phyloP scores from a whole-genome alignment of 2,329 filamentous ascomycete genomes.

The Diplodia corticola region DNA sequence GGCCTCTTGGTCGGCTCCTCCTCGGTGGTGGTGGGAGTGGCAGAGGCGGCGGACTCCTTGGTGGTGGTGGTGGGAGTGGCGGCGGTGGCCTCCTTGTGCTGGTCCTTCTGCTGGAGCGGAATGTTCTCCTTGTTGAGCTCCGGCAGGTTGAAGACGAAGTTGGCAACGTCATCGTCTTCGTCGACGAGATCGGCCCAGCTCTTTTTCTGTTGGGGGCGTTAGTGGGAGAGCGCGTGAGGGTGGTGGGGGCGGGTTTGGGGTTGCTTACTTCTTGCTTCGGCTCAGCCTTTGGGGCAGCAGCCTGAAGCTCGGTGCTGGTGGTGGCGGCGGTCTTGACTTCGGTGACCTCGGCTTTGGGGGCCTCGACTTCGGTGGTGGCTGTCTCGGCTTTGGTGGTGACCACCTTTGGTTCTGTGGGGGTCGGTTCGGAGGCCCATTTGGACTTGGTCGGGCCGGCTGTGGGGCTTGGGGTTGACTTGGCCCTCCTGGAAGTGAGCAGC shows the following conservation, averaged over 20 bases:
- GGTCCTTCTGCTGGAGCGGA: background rate
- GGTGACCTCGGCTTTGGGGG: background rate
- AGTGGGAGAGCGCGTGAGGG: no score
- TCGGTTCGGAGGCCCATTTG: background rate
- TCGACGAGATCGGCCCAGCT: constrained; percentile 6
- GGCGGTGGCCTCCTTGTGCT: background rate
- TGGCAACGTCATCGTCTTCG: background rate
- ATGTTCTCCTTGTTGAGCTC: background rate
- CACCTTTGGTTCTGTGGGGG: no score
- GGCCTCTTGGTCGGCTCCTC: no score
- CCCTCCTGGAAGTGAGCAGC: background rate
- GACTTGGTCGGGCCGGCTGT: background rate
- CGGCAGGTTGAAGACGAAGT: background rate
- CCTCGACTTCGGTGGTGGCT: background rate
- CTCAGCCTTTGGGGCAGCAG: no score
- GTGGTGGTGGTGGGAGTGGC: background rate
- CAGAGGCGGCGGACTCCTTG: background rate
- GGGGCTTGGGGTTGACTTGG: background rate
- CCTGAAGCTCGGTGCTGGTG: no score
- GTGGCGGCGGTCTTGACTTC: no score
- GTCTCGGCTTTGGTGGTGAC: background rate
- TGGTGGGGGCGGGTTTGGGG: no score
- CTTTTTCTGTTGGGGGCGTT: background rate
- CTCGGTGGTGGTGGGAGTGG: background rate
- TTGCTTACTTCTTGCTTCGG: no score